A percentile compares a stretch with the other conserved stretches of the same genome.
These are phyloP conservation scores for Psilocybe tampanensis DNA, from an alignment of 768 basidiomycete species.

Conservation along the genomic window DNA sequence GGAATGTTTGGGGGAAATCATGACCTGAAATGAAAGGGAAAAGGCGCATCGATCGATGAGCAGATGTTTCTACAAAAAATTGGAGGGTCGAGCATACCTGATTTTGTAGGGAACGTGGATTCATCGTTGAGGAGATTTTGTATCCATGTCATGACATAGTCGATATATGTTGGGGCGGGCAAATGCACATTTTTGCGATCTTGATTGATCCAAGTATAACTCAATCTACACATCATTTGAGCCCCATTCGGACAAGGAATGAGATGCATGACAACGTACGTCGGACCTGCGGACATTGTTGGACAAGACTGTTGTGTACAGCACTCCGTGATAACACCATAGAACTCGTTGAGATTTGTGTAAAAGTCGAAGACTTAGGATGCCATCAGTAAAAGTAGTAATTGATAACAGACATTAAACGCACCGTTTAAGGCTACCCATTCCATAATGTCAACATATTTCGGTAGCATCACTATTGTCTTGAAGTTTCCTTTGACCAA, in stretches of 20 bases:
- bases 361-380: constrained; percentile 95
- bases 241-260: not conserved
- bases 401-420: constrained; percentile 29
- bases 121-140: constrained; percentile 96
- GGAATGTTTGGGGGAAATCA: constrained; percentile 88
- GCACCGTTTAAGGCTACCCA: constrained; percentile 85
- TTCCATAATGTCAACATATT: constrained; percentile 98
- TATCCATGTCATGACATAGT: constrained; percentile 99
- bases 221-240: constrained; percentile 56
- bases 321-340: constrained; percentile 92
- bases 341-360: constrained; percentile 95
- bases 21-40: constrained; percentile 53
- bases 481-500: constrained; percentile 98
- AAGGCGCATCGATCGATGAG: not conserved
- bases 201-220: constrained; percentile 98
- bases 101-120: constrained; percentile 90
- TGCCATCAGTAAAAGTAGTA: not conserved
- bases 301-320: constrained; percentile 90
- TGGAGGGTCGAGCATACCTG: constrained; percentile 58
- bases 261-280: constrained; percentile 53
- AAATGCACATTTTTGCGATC: constrained; percentile 90
- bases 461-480: constrained; percentile 93
- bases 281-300: constrained; percentile 89
- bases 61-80: not conserved
- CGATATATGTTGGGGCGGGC: constrained; percentile 95